A percentile compares a stretch with the other conserved stretches of the same genome.
Evolutionary conservation across 2,329 filamentous ascomycete species (phyloP).

Genomic region (Geoglossum cookeanum): DNA sequence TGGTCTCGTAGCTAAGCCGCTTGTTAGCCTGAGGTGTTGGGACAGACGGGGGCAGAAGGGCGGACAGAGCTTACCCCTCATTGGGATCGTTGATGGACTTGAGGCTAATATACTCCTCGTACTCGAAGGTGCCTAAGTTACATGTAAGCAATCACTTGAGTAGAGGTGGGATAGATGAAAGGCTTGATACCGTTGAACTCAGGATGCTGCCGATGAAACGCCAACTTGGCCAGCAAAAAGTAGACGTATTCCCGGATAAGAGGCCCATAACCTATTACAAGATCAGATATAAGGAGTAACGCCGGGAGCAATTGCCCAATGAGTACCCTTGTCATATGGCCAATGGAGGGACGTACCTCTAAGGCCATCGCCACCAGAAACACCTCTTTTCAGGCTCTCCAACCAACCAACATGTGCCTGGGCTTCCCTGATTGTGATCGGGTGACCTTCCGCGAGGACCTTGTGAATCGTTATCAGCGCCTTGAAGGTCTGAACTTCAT

Average conservation of each 20-base stretch:
- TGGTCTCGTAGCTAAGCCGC: conserved; percentile 53
- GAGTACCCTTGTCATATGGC: background rate
- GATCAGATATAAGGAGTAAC: background rate
- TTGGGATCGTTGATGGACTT: conserved; percentile 98
- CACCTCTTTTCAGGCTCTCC: conserved; percentile 72
- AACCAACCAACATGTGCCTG: conserved; percentile 81
- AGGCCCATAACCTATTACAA: conserved; percentile 53
- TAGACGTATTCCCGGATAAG: conserved; percentile 94
- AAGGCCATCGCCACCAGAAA: conserved; percentile 65
- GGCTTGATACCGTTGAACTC: conserved; percentile 67
- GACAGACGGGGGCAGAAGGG: background rate
- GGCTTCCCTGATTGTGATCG: conserved; percentile 68
- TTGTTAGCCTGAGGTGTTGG: background rate
- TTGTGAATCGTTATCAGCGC: conserved; percentile 95
- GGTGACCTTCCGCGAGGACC: conserved; percentile 91
- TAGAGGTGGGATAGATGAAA: background rate
- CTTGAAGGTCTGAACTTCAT: conserved; percentile 98
- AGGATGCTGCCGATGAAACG: conserved; percentile 90
- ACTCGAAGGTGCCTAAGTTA: conserved; percentile 60
- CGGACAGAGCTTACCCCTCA: conserved; percentile 45
- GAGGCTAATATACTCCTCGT: conserved; percentile 95
- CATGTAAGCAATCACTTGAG: background rate
- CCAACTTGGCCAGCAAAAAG: conserved; percentile 82
- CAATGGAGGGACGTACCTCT: conserved; percentile 34
- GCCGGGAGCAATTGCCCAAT: background rate